Conservation (phyloP, 805 yeast genomes). For the Starmerella bacillaris region DNA sequence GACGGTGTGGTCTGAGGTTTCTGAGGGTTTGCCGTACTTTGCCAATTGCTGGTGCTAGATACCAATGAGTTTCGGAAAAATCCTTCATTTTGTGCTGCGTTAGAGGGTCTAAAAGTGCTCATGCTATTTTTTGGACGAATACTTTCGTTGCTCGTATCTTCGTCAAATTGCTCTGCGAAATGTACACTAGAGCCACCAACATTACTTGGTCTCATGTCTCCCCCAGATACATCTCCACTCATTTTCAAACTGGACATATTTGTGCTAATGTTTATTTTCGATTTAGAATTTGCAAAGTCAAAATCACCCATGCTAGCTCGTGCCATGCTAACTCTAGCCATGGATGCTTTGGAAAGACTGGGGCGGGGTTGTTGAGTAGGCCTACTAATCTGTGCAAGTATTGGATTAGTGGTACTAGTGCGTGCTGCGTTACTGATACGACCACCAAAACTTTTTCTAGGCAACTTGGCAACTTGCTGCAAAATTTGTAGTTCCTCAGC, state of each 20-base stretch:
- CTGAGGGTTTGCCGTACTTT: conserved; percentile 32
- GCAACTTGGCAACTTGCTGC: conserved; percentile 15
- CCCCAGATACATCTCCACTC: no score
- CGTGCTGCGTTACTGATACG: conserved; percentile 10
- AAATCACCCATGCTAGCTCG: neutral
- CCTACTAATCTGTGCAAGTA: neutral
- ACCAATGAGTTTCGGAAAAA: neutral
- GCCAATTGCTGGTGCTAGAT: conserved; percentile 24
- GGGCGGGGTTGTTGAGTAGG: neutral
- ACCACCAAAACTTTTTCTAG: conserved; percentile 16
- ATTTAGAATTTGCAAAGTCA: neutral
- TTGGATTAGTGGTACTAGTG: conserved; percentile 1
- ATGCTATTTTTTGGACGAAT: no score
- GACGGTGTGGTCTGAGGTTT: conserved; percentile 30
- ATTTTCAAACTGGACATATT: neutral
- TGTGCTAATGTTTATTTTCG: neutral
- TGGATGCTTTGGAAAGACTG: neutral
- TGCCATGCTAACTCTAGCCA: neutral
- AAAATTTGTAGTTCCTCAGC: conserved; percentile 12
- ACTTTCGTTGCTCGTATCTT: neutral
- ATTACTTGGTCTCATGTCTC: neutral
- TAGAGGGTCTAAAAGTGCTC: neutral
- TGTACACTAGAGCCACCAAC: neutral
- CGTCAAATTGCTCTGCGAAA: neutral
- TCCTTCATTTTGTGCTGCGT: no score